A percentile compares a stretch with the other conserved stretches of the same genome.
Conservation (phyloP, 2,329 filamentous ascomycete genomes). For the Colletotrichum musae region DNA sequence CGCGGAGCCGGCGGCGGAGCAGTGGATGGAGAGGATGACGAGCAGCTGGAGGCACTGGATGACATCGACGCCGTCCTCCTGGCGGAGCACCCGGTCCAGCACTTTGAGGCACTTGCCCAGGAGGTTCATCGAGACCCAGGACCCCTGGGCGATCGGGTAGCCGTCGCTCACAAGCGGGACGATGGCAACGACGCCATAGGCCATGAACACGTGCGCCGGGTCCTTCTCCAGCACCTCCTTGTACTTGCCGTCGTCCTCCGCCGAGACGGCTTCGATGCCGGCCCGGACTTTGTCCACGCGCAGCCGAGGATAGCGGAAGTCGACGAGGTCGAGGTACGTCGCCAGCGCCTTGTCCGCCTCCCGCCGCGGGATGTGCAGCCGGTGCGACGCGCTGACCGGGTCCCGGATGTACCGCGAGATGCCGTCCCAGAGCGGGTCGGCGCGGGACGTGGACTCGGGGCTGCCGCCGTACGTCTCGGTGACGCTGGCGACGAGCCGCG, state of each 20-base stretch:
- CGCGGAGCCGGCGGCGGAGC: slow-evolving; percentile 36
- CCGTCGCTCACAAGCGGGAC: slow-evolving; percentile 37
- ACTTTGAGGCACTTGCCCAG: slow-evolving; percentile 37
- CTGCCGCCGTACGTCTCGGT: slow-evolving; percentile 41
- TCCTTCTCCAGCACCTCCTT: slow-evolving; percentile 2
- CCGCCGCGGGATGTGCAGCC: slow-evolving; percentile 21
- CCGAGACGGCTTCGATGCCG: slow-evolving; percentile 34
- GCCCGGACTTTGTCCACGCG: slow-evolving; percentile 34
- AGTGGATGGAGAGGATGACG: slow-evolving; percentile 38
- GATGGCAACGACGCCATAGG: slow-evolving; percentile 37
- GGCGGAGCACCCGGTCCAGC: slow-evolving; percentile 34
- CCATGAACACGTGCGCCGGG: slow-evolving; percentile 39
- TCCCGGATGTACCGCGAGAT: slow-evolving; percentile 40
- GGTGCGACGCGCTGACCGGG: slow-evolving; percentile 14
- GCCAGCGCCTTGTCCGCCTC: slow-evolving; percentile 30
- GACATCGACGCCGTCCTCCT: slow-evolving; percentile 40
- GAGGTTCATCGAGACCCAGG: slow-evolving; percentile 36
- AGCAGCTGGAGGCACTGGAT: slow-evolving; percentile 40
- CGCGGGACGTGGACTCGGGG: slow-evolving; percentile 32
- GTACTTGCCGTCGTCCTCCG: slow-evolving; percentile 23
- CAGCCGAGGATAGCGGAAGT: slow-evolving; percentile 38
- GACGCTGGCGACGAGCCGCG: slow-evolving; percentile 36
- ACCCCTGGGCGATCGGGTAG: slow-evolving; percentile 38
- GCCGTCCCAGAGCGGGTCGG: slow-evolving; percentile 36
- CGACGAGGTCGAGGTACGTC: slow-evolving; percentile 36